Evolutionary conservation across 768 basidiomycete species (phyloP).

Genomic region (Infundibulicybe gibba): DNA sequence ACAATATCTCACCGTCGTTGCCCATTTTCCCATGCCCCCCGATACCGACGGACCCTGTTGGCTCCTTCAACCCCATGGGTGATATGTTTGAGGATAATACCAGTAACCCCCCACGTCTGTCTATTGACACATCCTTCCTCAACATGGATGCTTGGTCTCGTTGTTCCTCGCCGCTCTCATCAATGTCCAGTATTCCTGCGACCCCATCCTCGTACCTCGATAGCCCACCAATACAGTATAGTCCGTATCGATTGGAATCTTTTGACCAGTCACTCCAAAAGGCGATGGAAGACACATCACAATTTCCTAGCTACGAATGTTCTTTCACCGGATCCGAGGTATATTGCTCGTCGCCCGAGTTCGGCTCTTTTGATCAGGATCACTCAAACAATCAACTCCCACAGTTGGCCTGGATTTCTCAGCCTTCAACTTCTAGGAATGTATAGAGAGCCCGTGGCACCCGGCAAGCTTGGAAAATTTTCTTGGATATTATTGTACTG

Average conservation of each 20-base stretch:
- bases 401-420: constrained; percentile 28
- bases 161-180: constrained; percentile 38
- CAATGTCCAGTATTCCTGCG: constrained; percentile 30
- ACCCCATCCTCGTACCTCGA: constrained; percentile 32
- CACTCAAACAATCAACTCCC: constrained; percentile 18
- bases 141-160: constrained; percentile 37
- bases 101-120: constrained; percentile 20
- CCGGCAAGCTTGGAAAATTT: background rate
- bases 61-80: constrained; percentile 15
- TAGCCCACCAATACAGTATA: constrained; percentile 23
- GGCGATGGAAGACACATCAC: constrained; percentile 16
- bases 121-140: constrained; percentile 35
- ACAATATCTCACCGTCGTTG: constrained; percentile 27
- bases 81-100: background rate
- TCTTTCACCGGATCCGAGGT: constrained; percentile 13
- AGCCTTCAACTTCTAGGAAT: constrained; percentile 26
- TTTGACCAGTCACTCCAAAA: constrained; percentile 28
- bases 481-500: background rate
- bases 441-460: constrained; percentile 24
- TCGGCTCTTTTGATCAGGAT: constrained; percentile 15
- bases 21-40: constrained; percentile 23
- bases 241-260: constrained; percentile 22
- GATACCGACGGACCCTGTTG: constrained; percentile 5
- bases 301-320: constrained; percentile 12
- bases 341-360: constrained; percentile 13